A percentile compares a stretch with the other conserved stretches of the same genome.
Conservation (phyloP, 495 filamentous ascomycete genomes). For the Hyaloscypha hepaticicola region DNA sequence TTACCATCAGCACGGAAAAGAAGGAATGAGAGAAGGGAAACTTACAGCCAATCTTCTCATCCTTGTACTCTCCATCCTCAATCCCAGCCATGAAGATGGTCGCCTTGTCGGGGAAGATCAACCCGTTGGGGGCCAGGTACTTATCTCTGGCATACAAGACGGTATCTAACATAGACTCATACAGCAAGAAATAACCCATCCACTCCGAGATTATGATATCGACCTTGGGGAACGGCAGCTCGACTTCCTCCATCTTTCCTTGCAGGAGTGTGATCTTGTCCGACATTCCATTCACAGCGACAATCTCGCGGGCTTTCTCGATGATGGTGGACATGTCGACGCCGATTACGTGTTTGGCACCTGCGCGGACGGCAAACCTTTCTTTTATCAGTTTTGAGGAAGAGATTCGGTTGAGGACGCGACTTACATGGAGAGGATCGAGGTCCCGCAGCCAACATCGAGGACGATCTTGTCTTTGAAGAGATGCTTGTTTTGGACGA, state of each 20-base stretch:
- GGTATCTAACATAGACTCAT: constrained; percentile 94
- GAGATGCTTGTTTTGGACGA: constrained; percentile 88
- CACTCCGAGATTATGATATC: constrained; percentile 97
- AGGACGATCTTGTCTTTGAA: constrained; percentile 90
- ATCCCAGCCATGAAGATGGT: constrained; percentile 84
- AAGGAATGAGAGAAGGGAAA: constrained; percentile 22
- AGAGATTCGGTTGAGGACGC: neutral
- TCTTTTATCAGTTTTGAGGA: neutral
- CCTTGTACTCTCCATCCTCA: constrained; percentile 80
- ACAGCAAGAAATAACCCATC: constrained; percentile 95
- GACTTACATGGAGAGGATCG: constrained; percentile 79
- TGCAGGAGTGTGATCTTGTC: constrained; percentile 78
- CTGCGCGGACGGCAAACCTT: constrained; percentile 84
- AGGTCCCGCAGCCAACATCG: constrained; percentile 91
- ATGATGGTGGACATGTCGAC: constrained; percentile 96
- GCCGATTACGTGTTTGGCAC: constrained; percentile 85
- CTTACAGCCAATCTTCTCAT: constrained; percentile 67
- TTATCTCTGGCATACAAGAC: constrained; percentile 85
- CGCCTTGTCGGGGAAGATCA: constrained; percentile 90
- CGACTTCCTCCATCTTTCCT: constrained; percentile 91
- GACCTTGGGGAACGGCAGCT: constrained; percentile 74
- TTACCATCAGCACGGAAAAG: neutral
- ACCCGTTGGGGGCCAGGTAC: constrained; percentile 71
- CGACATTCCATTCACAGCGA: constrained; percentile 75
- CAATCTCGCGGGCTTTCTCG: constrained; percentile 79